Percentiles rank a stretch among this genome's conserved stretches.
These are phyloP conservation scores for Pugionium cornutum DNA, from an alignment of 345 rosid genomes.

Conservation along the genomic window DNA sequence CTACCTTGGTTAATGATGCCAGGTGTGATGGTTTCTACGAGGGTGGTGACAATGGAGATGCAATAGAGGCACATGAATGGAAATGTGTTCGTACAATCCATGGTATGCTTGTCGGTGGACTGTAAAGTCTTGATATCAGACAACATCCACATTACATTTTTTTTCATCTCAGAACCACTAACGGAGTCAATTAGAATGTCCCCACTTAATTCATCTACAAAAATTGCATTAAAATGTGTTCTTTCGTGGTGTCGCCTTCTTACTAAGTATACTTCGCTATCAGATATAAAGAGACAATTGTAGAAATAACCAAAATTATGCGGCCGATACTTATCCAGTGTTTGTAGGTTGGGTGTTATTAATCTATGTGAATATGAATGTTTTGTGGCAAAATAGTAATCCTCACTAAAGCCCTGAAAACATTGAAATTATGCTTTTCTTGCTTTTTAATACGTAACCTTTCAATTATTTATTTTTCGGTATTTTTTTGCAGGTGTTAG, in stretches of 20 bases:
- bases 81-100: slow-evolving; percentile 83
- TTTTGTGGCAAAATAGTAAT: slow-evolving; percentile 16
- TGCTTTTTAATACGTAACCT: slow-evolving; percentile 14
- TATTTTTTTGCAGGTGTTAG: slow-evolving; percentile 69
- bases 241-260: slow-evolving; percentile 9
- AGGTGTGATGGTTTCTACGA: slow-evolving; percentile 53
- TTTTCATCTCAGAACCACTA: background rate
- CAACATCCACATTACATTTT: background rate
- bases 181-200: slow-evolving; percentile 16
- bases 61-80: slow-evolving; percentile 83
- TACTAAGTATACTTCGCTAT: slow-evolving; percentile 5
- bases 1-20: slow-evolving; percentile 49
- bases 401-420: slow-evolving; percentile 12
- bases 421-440: slow-evolving; percentile 12
- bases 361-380: slow-evolving; percentile 11
- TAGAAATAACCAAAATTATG: slow-evolving; percentile 26
- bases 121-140: slow-evolving; percentile 14
- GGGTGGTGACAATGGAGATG: slow-evolving; percentile 83
- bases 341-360: slow-evolving; percentile 1
- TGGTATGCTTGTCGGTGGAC: slow-evolving; percentile 48
- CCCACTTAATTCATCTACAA: slow-evolving; percentile 6
- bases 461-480: slow-evolving; percentile 4
- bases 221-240: background rate
- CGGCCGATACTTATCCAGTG: slow-evolving; percentile 9
- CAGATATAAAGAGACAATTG: background rate